phyloP scores from a whole-genome alignment of 2,329 filamentous ascomycete genomes.

The Pseudogymnoascus sp. region DNA sequence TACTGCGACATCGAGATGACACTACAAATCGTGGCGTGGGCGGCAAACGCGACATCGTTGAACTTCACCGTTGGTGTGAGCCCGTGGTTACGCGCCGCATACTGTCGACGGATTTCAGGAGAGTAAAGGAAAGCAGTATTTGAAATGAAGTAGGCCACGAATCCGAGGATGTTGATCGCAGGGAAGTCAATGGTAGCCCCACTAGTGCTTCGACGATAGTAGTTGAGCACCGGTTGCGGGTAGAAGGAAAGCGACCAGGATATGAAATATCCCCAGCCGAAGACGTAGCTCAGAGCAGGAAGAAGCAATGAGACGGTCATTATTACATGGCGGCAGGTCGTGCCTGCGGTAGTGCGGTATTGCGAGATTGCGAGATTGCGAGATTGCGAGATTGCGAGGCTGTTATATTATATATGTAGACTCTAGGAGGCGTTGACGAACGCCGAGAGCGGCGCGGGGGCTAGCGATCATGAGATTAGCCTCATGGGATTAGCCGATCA shows the following conservation, averaged over 20 bases:
- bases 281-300: conserved; percentile 43
- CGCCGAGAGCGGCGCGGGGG: background rate
- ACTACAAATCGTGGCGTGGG: conserved; percentile 68
- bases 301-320: conserved; percentile 34
- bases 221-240: conserved; percentile 79
- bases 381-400: background rate
- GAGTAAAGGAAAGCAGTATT: conserved; percentile 72
- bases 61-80: conserved; percentile 75
- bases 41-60: conserved; percentile 85
- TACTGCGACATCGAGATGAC: conserved; percentile 71
- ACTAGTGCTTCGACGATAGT: conserved; percentile 62
- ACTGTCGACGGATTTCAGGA: conserved; percentile 66
- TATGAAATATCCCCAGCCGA: conserved; percentile 68
- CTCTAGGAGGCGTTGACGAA: too few relatives aligned
- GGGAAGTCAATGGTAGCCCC: conserved; percentile 87
- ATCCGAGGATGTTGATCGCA: conserved; percentile 61
- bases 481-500: background rate
- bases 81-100: conserved; percentile 67
- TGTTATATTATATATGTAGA: background rate
- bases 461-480: background rate
- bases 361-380: background rate
- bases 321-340: conserved; percentile 1
- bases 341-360: too few relatives aligned
- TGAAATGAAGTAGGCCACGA: conserved; percentile 66
- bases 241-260: conserved; percentile 89